Evolutionary conservation across 495 filamentous ascomycete genomes (phyloP), one percentile per base, ranked within the genome.

Genomic region (Xylaria flabelliformis): DNA sequence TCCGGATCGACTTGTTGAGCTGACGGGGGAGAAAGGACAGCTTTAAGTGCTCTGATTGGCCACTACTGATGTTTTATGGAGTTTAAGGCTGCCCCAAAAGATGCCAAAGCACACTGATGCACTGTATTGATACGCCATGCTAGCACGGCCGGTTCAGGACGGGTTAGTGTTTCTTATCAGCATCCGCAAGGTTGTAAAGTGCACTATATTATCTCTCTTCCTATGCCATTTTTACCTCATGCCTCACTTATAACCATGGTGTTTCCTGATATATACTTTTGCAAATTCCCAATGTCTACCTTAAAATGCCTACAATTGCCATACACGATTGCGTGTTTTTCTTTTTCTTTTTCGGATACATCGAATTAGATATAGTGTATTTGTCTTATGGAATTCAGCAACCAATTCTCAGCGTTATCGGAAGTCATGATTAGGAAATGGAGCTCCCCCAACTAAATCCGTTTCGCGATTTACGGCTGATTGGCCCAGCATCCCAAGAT

Each of bases 361-460:
- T 12, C 26, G 24, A 32, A 21, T 56, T 12, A 0, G 3, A 29
- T 55, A 26, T 24, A 10, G 13, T 59, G 29, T 36, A 41, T 36
- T 21, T 36, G 29, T 61, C 29, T 12, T 39, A 10, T 19, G 17
- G 13, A 62, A 41, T 17, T 44, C 39, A 42, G 39, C n/a, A 15
- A 39, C 7, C 34, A 5, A 32, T 32, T 41, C 48, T 32, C 32
- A 67, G 67, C 67, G 67, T 48, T 70, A 70, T 70, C 67, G 67
- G 67, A 70, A 61, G 55, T 62, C 67, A 19, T 61, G 53, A 39
- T 67, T 67, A 76, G 74, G 74, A 74, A 70, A 76, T 79, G 77
- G 75, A 73, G 73, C 70, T 77, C 75, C 77, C 76, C 77, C 67
- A 79, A 79, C 75, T 72, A 56, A 69, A 72, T 76, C 75, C 72